Evolutionary conservation across 1,139 yeast genomes (phyloP).

Genomic region (Pneumocystis sp.): DNA sequence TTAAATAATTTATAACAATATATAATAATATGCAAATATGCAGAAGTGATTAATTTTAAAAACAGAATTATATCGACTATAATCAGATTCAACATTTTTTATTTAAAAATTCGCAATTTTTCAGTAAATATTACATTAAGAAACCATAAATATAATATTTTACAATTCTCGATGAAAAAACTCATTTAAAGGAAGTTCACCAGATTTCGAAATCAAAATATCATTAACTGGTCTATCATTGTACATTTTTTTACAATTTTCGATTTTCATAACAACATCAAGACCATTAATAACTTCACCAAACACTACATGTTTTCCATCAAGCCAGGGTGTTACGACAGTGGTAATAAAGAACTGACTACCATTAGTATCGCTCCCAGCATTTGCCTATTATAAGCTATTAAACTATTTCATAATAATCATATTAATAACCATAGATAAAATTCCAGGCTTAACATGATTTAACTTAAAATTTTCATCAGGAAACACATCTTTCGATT

Average conservation of each 20-base stretch:
- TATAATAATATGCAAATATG: too few relatives aligned
- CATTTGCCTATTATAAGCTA: background rate
- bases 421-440: constrained; percentile 76
- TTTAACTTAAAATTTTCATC: constrained; percentile 75
- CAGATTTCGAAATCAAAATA: constrained; percentile 65
- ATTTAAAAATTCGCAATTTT: background rate
- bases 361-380: constrained; percentile 78
- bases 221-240: constrained; percentile 50
- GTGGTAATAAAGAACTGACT: constrained; percentile 87
- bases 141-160: background rate
- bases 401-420: background rate
- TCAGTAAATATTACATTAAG: background rate
- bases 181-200: constrained; percentile 40
- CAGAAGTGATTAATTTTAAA: too few relatives aligned
- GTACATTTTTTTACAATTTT: constrained; percentile 23
- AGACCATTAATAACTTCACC: constrained; percentile 81
- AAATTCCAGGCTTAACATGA: constrained; percentile 62
- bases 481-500: constrained; percentile 88
- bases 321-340: constrained; percentile 49
- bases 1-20: too few relatives aligned
- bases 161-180: background rate
- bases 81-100: too few relatives aligned
- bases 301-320: constrained; percentile 92
- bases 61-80: too few relatives aligned
- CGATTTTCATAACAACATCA: constrained; percentile 63